Percentiles rank a stretch among this genome's conserved stretches.
These are phyloP conservation scores for Begonia fuchsioides DNA, from an alignment of 306 rosid genomes.

Conservation along the genomic window DNA sequence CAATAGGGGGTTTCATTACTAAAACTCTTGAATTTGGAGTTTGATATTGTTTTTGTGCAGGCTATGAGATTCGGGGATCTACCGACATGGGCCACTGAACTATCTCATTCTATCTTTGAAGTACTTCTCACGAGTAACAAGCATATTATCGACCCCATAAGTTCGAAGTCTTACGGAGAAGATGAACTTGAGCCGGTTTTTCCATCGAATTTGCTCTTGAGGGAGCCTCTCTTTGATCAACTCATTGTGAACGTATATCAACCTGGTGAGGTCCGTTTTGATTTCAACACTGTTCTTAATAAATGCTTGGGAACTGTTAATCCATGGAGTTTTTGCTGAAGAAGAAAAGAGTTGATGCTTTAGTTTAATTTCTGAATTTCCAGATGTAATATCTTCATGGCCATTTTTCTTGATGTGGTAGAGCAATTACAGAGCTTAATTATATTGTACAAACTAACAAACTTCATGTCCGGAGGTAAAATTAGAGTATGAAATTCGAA, in stretches of 20 bases:
- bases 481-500: too few relatives aligned
- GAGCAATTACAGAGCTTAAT: too few relatives aligned
- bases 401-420: too few relatives aligned
- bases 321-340: too few relatives aligned
- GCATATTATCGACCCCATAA: conserved; percentile 4
- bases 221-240: conserved; percentile 76
- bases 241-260: conserved; percentile 54
- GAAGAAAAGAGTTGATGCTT: too few relatives aligned
- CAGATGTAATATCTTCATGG: too few relatives aligned
- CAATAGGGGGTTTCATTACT: background rate
- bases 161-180: conserved; percentile 6
- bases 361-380: too few relatives aligned
- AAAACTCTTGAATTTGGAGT: background rate
- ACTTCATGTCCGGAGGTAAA: too few relatives aligned
- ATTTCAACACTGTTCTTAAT: background rate
- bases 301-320: too few relatives aligned
- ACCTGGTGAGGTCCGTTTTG: conserved; percentile 56
- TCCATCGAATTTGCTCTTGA: conserved; percentile 26
- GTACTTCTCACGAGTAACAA: conserved; percentile 12
- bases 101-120: conserved; percentile 31
- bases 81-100: conserved; percentile 51
- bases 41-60: conserved; percentile 14
- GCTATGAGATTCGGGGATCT: conserved; percentile 87
- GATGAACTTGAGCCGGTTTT: conserved; percentile 12
- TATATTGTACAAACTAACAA: too few relatives aligned